phyloP scores from a whole-genome alignment of 805 yeast genomes.

The Wickerhamiella allomyrinae region DNA sequence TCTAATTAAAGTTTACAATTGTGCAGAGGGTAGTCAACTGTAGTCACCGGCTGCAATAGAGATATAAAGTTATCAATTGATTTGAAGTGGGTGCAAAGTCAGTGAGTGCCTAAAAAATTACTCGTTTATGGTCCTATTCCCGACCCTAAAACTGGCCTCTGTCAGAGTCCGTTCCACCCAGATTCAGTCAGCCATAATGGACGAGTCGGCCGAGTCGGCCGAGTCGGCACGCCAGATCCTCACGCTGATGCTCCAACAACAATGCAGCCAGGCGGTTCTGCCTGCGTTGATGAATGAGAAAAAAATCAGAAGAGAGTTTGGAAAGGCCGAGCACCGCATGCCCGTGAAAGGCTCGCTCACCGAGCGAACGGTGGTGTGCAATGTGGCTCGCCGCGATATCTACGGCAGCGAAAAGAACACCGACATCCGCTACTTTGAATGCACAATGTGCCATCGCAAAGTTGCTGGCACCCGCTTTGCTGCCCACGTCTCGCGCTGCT shows the following conservation, averaged over 20 bases:
- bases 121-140: too few relatives aligned
- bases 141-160: too few relatives aligned
- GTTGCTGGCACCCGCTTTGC: constrained; percentile 89
- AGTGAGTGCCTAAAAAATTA: too few relatives aligned
- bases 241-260: constrained; percentile 20
- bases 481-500: constrained; percentile 79
- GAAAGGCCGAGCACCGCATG: constrained; percentile 15
- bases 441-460: constrained; percentile 71
- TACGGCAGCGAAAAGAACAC: constrained; percentile 30
- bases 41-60: too few relatives aligned
- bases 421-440: constrained; percentile 53
- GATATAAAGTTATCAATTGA: too few relatives aligned
- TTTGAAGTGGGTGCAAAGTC: too few relatives aligned
- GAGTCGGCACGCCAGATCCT: constrained; percentile 12
- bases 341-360: constrained; percentile 16
- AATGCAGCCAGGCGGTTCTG: constrained; percentile 24
- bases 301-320: constrained; percentile 22
- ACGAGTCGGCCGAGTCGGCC: too few relatives aligned
- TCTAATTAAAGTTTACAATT: too few relatives aligned
- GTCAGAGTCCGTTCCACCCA: too few relatives aligned
- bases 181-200: too few relatives aligned
- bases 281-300: constrained; percentile 25
- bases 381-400: constrained; percentile 27
- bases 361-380: constrained; percentile 15
- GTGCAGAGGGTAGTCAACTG: too few relatives aligned